Percentiles rank a stretch among this genome's conserved stretches.
Conservation (phyloP, 495 filamentous ascomycete species). For the Articulospora tetracladia region DNA sequence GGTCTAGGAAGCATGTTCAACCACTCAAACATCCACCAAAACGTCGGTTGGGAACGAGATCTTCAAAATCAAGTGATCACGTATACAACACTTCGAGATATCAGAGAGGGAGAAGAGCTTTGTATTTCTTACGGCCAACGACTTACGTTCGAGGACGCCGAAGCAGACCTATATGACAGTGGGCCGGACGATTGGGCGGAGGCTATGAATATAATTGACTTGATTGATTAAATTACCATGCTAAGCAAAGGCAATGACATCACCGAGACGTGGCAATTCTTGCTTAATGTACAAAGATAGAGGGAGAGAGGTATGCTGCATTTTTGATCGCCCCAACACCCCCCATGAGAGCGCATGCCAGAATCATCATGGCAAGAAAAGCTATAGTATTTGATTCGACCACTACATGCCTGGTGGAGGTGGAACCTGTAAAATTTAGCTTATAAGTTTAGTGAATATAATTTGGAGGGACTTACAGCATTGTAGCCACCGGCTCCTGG, state of each 20-base stretch:
- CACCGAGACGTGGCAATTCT: not conserved
- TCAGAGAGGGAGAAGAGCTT: conserved; percentile 48
- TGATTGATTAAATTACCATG: conserved; percentile 20
- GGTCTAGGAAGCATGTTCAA: conserved; percentile 58
- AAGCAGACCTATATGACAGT: conserved; percentile 18
- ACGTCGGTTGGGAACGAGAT: conserved; percentile 51
- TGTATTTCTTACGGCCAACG: conserved; percentile 51
- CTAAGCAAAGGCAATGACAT: not conserved
- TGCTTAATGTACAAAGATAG: not conserved
- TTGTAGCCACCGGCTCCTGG: conserved; percentile 59
- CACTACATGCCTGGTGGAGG: conserved; percentile 51
- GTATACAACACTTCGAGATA: conserved; percentile 46
- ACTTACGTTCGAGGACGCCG: conserved; percentile 50
- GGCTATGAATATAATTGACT: conserved; percentile 23
- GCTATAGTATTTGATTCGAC: not conserved
- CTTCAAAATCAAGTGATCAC: conserved; percentile 37
- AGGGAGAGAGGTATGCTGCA: conserved; percentile 20
- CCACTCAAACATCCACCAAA: conserved; percentile 45
- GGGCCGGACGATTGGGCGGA: conserved; percentile 19
- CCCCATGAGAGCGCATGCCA: not conserved
- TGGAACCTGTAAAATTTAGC: conserved; percentile 40
- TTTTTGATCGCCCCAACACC: not conserved
- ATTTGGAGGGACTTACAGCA: conserved; percentile 47
- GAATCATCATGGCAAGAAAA: not conserved
- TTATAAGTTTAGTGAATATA: not conserved